phyloP scores from a whole-genome alignment of 768 basidiomycete species.

The Boletus sensibilis region DNA sequence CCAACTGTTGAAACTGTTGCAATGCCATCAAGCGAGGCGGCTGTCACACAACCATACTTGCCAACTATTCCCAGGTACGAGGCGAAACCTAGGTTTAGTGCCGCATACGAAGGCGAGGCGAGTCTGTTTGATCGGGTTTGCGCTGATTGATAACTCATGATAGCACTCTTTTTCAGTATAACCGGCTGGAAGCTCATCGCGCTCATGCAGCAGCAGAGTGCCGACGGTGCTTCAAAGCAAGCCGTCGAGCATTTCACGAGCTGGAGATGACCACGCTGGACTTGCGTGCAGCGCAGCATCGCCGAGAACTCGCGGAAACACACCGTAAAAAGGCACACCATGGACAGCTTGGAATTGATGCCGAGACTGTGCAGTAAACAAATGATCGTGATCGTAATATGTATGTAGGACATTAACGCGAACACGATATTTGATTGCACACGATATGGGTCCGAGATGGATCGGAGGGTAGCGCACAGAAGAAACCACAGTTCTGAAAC shows the following conservation, averaged over 20 bases:
- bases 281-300: conserved; percentile 53
- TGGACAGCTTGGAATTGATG: conserved; percentile 63
- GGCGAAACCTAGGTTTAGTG: conserved; percentile 29
- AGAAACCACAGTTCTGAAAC: conserved; percentile 61
- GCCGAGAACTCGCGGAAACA: conserved; percentile 54
- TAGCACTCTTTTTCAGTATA: conserved; percentile 19
- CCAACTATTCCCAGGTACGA: conserved; percentile 35
- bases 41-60: conserved; percentile 29
- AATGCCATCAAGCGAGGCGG: conserved; percentile 14
- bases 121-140: conserved; percentile 6
- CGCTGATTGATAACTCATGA: conserved; percentile 6
- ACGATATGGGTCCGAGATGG: conserved; percentile 65
- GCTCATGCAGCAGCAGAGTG: conserved; percentile 41
- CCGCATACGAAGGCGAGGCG: conserved; percentile 27
- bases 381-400: conserved; percentile 28
- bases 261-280: conserved; percentile 61
- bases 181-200: conserved; percentile 40
- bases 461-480: conserved; percentile 66
- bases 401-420: conserved; percentile 19
- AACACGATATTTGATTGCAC: conserved; percentile 61
- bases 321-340: conserved; percentile 62
- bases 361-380: conserved; percentile 24
- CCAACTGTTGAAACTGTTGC: conserved; percentile 14
- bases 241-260: conserved; percentile 57
- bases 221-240: conserved; percentile 37